Conservation (phyloP, 345 rosid species). For the Luvunga scandens region DNA sequence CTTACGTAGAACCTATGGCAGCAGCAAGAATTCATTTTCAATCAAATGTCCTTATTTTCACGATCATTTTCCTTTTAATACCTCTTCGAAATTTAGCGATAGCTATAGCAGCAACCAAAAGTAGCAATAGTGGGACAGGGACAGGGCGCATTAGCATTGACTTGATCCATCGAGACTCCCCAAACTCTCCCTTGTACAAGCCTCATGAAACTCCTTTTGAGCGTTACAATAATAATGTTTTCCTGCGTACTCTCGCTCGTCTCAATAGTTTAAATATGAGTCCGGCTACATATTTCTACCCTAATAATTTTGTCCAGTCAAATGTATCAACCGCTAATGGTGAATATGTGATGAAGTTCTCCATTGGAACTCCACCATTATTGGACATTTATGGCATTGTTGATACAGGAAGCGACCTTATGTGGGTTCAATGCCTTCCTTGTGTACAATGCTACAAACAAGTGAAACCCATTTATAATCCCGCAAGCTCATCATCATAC, state of each 20-base stretch:
- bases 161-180: conserved; percentile 35
- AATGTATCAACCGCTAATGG: not conserved
- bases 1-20: not conserved
- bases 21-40: not conserved
- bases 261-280: not conserved
- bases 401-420: conserved; percentile 40
- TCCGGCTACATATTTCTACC: not conserved
- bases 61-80: not conserved
- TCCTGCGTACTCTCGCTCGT: conserved; percentile 7
- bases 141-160: conserved; percentile 12
- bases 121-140: not conserved
- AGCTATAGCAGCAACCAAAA: not conserved
- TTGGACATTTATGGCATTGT: conserved; percentile 16
- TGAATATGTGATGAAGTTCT: conserved; percentile 29
- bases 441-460: conserved; percentile 32
- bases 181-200: conserved; percentile 22
- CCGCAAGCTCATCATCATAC: conserved; percentile 17
- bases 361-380: conserved; percentile 20
- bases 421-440: conserved; percentile 40
- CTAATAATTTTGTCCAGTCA: not conserved
- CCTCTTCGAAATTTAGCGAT: not conserved
- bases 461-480: conserved; percentile 18
- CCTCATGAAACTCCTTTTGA: conserved; percentile 14
- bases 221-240: conserved; percentile 4
- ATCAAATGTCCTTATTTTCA: too few relatives aligned